Evolutionary conservation across 768 basidiomycete species (phyloP), one percentile per base, ranked within the genome.

Genomic region (Lentinus brumalis): DNA sequence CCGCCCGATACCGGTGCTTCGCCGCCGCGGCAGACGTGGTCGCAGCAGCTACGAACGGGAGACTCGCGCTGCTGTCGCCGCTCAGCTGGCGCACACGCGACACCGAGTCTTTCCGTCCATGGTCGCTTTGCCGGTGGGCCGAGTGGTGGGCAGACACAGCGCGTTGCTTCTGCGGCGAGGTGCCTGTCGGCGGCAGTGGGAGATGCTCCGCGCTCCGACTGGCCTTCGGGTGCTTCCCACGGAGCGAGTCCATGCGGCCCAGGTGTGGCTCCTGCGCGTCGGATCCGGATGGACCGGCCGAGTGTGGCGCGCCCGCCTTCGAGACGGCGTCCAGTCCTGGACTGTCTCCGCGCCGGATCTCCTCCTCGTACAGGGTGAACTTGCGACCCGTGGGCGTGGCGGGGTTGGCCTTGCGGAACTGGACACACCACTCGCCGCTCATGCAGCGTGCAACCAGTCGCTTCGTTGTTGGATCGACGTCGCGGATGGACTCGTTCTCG

Each of bases 361-460:
- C 58, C 9, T 63, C 62, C 53, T 72, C 72, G n/a, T 69, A 62
- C 54, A 70, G 61, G 57, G 72, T 66, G 40, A 71, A 73, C 49
- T 64, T 70, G 54, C 70, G 65, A 35, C 73, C 50, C 18, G 55
- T 42, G 47, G 62, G 35, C 35, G 35, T 51, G 6, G 56, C n/a
- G 14, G 53, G 35, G 16, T 50, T 69, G 11, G 68, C 62, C 63
- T 79, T 86, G 60, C 80, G 81, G 41, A 89, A 76, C 32, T 89
- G 83, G 14, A 88, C 83, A 78, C 91, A 91, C 95, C 95, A 97
- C 8, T 90, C 87, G 3, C 90, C 94, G 14, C 79, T 77, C 18
- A 98, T 83, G 73, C 96, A 98, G 42, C 97, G 84, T 60, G 95
- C 91, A 16, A 98, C 97, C 8, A 99, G 83, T 8, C 97, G 86